A percentile compares a stretch with the other conserved stretches of the same genome.
These are phyloP conservation scores for Colletotrichum nymphaeae DNA, from an alignment of 2,329 filamentous ascomycete genomes.

Conservation along the genomic window DNA sequence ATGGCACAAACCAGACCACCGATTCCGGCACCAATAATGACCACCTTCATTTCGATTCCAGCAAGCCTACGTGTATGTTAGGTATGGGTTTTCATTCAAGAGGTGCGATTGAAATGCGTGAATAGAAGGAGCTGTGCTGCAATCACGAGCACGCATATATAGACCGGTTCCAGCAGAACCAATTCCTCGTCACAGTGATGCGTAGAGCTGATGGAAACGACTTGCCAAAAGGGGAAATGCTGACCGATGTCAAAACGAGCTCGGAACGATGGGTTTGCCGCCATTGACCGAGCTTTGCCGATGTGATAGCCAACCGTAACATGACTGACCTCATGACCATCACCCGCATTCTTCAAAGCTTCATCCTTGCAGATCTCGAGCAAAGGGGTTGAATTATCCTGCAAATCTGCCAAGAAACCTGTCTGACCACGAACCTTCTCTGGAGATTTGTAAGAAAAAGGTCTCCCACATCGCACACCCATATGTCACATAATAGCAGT, in stretches of 20 bases:
- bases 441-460: no score
- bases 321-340: background rate
- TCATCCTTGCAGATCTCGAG: no score
- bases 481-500: no score
- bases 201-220: background rate
- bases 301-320: background rate
- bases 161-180: background rate
- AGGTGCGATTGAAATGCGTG: no score
- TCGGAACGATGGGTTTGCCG: background rate
- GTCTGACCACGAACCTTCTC: no score
- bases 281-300: background rate
- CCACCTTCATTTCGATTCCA: constrained; percentile 16
- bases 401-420: no score
- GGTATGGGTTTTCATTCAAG: no score
- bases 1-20: constrained; percentile 26
- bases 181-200: background rate
- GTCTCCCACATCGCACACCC: no score
- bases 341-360: background rate
- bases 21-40: constrained; percentile 21
- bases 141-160: background rate
- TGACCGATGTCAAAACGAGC: background rate
- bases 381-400: no score
- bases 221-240: background rate
- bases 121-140: no score
- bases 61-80: no score